These are phyloP conservation scores for Hypoxylon sp. DNA, from an alignment of 2,329 filamentous ascomycete species.

Conservation along the genomic window DNA sequence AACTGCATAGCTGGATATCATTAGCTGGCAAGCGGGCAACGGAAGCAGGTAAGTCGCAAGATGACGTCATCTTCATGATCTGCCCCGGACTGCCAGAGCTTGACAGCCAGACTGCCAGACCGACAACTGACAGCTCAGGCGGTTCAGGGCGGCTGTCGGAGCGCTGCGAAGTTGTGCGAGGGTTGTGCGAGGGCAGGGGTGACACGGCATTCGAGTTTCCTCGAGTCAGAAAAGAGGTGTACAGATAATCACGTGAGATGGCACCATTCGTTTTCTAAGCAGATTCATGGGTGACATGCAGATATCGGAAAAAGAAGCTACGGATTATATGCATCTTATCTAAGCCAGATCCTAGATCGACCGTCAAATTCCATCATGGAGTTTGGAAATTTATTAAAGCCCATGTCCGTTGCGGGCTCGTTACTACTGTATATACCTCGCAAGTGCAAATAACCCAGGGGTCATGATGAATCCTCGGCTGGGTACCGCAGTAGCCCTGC, in stretches of 20 bases:
- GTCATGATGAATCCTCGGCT: constrained; percentile 38
- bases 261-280: constrained; percentile 21
- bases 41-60: not conserved
- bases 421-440: not conserved
- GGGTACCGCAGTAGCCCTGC: constrained; percentile 36
- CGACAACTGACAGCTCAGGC: too few species aligned
- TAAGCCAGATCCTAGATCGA: not conserved
- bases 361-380: constrained; percentile 23
- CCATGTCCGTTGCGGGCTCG: constrained; percentile 23
- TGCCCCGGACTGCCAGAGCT: not conserved
- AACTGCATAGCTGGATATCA: too few species aligned
- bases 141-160: too few species aligned
- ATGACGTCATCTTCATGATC: not conserved
- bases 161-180: not conserved
- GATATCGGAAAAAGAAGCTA: too few species aligned
- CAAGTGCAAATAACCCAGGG: not conserved
- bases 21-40: too few species aligned
- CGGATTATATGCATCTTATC: too few species aligned
- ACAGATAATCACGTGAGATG: constrained; percentile 21
- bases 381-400: constrained; percentile 15
- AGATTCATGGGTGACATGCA: too few species aligned
- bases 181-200: too few species aligned
- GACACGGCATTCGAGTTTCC: too few species aligned
- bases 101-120: too few species aligned
- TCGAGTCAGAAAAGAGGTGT: not conserved